A percentile compares a stretch with the other conserved stretches of the same genome.
Evolutionary conservation across 306 rosid genomes (phyloP).

Genomic region (Dalbergia cochinchinensis): DNA sequence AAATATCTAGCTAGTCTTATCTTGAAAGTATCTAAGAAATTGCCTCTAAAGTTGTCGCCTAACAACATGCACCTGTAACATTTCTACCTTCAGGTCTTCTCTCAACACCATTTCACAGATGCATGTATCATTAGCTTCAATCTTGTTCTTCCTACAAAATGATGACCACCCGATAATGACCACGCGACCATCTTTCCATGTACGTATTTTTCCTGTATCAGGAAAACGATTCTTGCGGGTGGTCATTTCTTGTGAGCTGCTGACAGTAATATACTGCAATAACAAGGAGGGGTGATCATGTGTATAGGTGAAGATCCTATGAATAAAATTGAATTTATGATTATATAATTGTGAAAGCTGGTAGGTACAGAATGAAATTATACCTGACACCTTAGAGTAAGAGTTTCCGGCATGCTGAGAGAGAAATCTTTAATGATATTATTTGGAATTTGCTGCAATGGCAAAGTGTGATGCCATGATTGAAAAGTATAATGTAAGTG

Average conservation of each 20-base stretch:
- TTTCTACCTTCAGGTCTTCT: not conserved
- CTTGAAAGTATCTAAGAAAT: not conserved
- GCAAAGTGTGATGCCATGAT: slow-evolving; percentile 8
- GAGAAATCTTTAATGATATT: not conserved
- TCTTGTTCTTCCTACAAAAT: slow-evolving; percentile 32
- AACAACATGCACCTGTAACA: slow-evolving; percentile 39
- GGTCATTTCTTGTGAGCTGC: not conserved
- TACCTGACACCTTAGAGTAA: slow-evolving; percentile 47
- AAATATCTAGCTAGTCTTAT: not conserved
- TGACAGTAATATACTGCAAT: slow-evolving; percentile 28
- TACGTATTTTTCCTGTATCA: not conserved
- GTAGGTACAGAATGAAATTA: not conserved
- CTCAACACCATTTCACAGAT: slow-evolving; percentile 43
- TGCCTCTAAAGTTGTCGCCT: not conserved
- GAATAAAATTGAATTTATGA: not conserved
- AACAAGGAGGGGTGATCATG: not conserved
- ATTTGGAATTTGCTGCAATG: slow-evolving; percentile 42
- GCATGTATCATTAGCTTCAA: slow-evolving; percentile 25
- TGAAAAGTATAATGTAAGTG: not conserved
- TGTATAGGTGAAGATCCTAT: too few relatives aligned
- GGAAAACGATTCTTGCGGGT: not conserved
- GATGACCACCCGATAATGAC: slow-evolving; percentile 19
- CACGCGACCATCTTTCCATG: slow-evolving; percentile 38
- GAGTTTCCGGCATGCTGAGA: not conserved
- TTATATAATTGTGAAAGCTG: not conserved